Evolutionary conservation across 2,329 filamentous ascomycete genomes (phyloP).

Genomic region (Cytospora mali): DNA sequence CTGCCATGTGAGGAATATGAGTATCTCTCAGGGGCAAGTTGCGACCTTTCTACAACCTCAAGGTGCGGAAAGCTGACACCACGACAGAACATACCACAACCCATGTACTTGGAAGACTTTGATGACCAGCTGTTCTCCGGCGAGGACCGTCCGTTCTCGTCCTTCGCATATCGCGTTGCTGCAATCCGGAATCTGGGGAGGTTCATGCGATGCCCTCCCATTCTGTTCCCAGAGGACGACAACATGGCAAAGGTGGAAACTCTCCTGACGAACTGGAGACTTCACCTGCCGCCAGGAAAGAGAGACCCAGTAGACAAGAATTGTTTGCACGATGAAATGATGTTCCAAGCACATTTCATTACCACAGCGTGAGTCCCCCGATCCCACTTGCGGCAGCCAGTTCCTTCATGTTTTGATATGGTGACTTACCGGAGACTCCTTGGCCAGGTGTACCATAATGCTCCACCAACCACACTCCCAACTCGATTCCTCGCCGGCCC

Average conservation of each 20-base stretch:
- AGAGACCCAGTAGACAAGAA: conserved; percentile 68
- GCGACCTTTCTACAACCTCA: neutral
- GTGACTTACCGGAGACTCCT: conserved; percentile 32
- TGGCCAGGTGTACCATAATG: conserved; percentile 64
- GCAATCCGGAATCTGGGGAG: conserved; percentile 77
- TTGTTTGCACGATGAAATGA: conserved; percentile 80
- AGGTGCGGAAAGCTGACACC: conserved; percentile 22
- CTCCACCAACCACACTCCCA: conserved; percentile 80
- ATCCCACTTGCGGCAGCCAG: too few relatives aligned
- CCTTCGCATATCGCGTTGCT: conserved; percentile 82
- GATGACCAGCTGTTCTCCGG: conserved; percentile 75
- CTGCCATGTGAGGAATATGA: conserved; percentile 84
- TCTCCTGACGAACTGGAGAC: conserved; percentile 71
- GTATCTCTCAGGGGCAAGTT: conserved; percentile 60
- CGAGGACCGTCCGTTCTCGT: conserved; percentile 74
- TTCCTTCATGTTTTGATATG: conserved; percentile 9
- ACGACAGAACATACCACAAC: conserved; percentile 56
- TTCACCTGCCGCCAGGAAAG: conserved; percentile 76
- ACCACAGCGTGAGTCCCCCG: conserved; percentile 51
- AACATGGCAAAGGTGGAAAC: conserved; percentile 55
- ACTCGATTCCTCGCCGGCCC: conserved; percentile 63
- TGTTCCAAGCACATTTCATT: conserved; percentile 90
- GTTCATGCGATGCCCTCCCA: conserved; percentile 64
- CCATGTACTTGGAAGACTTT: conserved; percentile 71
- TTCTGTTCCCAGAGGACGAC: conserved; percentile 56